Conservation (phyloP, 441 rosid species). For the Adansonia grandidieri region DNA sequence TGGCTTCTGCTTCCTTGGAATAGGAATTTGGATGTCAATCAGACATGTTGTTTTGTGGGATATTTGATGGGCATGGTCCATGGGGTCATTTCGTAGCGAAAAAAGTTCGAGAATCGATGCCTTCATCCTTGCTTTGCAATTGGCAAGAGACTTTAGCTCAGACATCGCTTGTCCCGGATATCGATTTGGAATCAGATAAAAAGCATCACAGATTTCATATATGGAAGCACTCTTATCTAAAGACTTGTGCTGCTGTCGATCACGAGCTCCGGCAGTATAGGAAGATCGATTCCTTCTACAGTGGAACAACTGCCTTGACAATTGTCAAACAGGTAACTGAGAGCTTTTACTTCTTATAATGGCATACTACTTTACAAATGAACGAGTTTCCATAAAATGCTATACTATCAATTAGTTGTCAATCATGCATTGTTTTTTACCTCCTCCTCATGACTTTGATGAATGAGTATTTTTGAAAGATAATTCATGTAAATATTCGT, state of each 20-base stretch:
- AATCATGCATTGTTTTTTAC: no score
- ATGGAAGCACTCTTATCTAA: slow-evolving; percentile 82
- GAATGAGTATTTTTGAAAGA: background rate
- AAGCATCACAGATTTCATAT: slow-evolving; percentile 54
- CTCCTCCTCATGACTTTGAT: background rate
- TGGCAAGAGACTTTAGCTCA: slow-evolving; percentile 85
- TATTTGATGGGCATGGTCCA: slow-evolving; percentile 95
- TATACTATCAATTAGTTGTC: no score
- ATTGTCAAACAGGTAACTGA: slow-evolving; percentile 75
- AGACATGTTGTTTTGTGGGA: slow-evolving; percentile 89
- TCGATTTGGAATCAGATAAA: slow-evolving; percentile 57
- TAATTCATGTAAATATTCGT: background rate
- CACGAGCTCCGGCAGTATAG: slow-evolving; percentile 71
- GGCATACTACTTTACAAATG: background rate
- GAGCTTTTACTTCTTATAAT: background rate
- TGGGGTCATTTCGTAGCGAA: slow-evolving; percentile 97
- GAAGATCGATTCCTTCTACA: slow-evolving; percentile 71
- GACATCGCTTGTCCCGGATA: slow-evolving; percentile 48
- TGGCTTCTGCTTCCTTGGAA: slow-evolving; percentile 21
- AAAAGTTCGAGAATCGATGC: slow-evolving; percentile 83
- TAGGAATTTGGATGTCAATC: slow-evolving; percentile 84
- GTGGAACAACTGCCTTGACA: slow-evolving; percentile 87
- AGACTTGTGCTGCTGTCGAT: slow-evolving; percentile 77
- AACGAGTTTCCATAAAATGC: no score
- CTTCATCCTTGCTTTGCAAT: slow-evolving; percentile 61